Percentiles rank a stretch among this genome's conserved stretches.
Evolutionary conservation across 768 basidiomycete species (phyloP).

Genomic region (Tubosaeta sp.): DNA sequence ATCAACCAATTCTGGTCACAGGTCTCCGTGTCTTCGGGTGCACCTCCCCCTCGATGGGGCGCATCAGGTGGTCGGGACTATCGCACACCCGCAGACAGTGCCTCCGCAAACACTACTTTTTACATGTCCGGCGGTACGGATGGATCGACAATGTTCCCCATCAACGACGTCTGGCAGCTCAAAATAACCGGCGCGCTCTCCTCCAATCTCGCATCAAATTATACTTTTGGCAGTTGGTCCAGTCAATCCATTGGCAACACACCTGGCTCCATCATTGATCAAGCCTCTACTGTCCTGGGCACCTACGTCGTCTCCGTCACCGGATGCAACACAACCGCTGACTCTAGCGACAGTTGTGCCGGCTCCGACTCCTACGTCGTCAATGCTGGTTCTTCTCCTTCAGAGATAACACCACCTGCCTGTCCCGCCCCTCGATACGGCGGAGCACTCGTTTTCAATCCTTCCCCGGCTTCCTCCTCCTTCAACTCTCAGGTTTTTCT

Average conservation of each 20-base stretch:
- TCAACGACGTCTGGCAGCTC: constrained; percentile 71
- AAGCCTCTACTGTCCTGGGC: constrained; percentile 56
- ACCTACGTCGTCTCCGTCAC: constrained; percentile 52
- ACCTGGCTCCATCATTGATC: constrained; percentile 33
- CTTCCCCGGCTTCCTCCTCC: constrained; percentile 38
- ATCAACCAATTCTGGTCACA: constrained; percentile 72
- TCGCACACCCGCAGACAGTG: constrained; percentile 30
- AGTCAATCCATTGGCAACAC: constrained; percentile 38
- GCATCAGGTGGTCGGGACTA: constrained; percentile 73
- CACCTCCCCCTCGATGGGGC: constrained; percentile 64
- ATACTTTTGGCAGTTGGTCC: constrained; percentile 57
- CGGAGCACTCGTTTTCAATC: constrained; percentile 57
- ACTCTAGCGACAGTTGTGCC: constrained; percentile 49
- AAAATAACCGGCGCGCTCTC: constrained; percentile 67
- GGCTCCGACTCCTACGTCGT: constrained; percentile 55
- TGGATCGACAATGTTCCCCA: constrained; percentile 37
- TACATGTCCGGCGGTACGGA: constrained; percentile 71
- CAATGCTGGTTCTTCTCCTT: constrained; percentile 17
- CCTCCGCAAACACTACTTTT: constrained; percentile 61
- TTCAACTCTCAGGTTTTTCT: constrained; percentile 66
- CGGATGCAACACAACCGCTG: constrained; percentile 51
- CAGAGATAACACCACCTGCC: constrained; percentile 36
- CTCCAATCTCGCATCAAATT: constrained; percentile 51
- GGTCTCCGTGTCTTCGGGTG: constrained; percentile 46
- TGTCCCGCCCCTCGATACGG: constrained; percentile 68